phyloP scores from a whole-genome alignment of 768 basidiomycete genomes.

The Tubosaeta sp. region DNA sequence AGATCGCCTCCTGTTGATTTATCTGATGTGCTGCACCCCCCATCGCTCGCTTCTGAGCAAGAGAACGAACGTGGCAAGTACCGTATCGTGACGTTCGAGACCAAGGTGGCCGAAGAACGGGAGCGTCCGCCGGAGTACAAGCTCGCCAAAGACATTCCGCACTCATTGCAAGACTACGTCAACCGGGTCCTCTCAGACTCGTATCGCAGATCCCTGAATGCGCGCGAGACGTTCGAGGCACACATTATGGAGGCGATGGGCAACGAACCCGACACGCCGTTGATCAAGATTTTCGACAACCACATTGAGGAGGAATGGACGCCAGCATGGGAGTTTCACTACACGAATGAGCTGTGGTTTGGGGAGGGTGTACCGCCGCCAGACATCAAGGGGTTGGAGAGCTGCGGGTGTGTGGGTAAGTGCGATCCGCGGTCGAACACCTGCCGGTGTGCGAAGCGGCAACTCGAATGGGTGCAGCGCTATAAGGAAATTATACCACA shows the following conservation, averaged over 20 bases:
- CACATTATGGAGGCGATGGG: conserved; percentile 59
- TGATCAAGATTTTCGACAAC: conserved; percentile 61
- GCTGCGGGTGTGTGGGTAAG: conserved; percentile 71
- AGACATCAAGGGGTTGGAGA: conserved; percentile 49
- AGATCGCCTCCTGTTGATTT: not conserved
- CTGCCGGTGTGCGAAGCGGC: conserved; percentile 65
- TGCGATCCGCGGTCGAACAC: conserved; percentile 73
- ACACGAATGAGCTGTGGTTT: conserved; percentile 80
- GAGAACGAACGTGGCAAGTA: conserved; percentile 5
- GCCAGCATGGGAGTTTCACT: conserved; percentile 84
- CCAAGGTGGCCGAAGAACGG: conserved; percentile 15
- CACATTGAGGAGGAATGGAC: conserved; percentile 61
- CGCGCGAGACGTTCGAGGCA: conserved; percentile 56
- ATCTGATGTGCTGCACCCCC: not conserved
- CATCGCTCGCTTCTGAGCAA: not conserved
- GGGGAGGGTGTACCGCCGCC: conserved; percentile 65
- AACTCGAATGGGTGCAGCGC: conserved; percentile 34
- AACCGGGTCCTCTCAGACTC: conserved; percentile 41
- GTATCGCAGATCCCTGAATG: conserved; percentile 40
- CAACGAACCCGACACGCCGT: conserved; percentile 68
- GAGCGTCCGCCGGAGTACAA: conserved; percentile 20
- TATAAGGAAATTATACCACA: conserved; percentile 24
- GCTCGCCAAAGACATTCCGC: conserved; percentile 52
- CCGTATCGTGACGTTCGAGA: conserved; percentile 22
- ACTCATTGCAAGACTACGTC: conserved; percentile 61